These are phyloP conservation scores for Yueomyces sinensis DNA, from an alignment of 805 yeast species.

Conservation along the genomic window DNA sequence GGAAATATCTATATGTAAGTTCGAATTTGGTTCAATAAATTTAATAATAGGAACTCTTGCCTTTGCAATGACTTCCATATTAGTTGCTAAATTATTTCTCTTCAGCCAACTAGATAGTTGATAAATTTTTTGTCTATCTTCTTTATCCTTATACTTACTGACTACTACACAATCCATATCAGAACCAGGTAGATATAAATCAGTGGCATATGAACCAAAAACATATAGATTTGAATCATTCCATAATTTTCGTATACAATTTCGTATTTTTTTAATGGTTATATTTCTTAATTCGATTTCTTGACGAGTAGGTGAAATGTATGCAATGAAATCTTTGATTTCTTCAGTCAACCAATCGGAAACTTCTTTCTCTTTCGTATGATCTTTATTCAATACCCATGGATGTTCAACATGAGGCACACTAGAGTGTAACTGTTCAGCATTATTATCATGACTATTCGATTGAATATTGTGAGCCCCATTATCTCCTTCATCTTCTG, in stretches of 20 bases:
- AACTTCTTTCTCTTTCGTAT: conserved; percentile 60
- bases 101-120: conserved; percentile 61
- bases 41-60: conserved; percentile 93
- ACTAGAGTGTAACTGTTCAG: conserved; percentile 1
- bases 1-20: conserved; percentile 76
- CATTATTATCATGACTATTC: too few relatives aligned
- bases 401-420: conserved; percentile 31
- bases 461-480: too few relatives aligned
- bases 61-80: conserved; percentile 74
- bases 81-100: conserved; percentile 44
- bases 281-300: conserved; percentile 59
- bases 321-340: conserved; percentile 70
- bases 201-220: conserved; percentile 92
- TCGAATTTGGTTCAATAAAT: conserved; percentile 59
- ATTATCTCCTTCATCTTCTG: conserved; percentile 14
- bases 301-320: conserved; percentile 68
- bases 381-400: conserved; percentile 72
- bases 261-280: conserved; percentile 48
- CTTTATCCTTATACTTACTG: conserved; percentile 44
- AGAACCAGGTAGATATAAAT: conserved; percentile 83
- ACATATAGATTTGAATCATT: conserved; percentile 67
- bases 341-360: conserved; percentile 82
- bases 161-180: conserved; percentile 89
- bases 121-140: conserved; percentile 52
- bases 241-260: conserved; percentile 48